Evolutionary conservation across 176 grass and related monocot species (phyloP).

Genomic region (Musa beccarii): DNA sequence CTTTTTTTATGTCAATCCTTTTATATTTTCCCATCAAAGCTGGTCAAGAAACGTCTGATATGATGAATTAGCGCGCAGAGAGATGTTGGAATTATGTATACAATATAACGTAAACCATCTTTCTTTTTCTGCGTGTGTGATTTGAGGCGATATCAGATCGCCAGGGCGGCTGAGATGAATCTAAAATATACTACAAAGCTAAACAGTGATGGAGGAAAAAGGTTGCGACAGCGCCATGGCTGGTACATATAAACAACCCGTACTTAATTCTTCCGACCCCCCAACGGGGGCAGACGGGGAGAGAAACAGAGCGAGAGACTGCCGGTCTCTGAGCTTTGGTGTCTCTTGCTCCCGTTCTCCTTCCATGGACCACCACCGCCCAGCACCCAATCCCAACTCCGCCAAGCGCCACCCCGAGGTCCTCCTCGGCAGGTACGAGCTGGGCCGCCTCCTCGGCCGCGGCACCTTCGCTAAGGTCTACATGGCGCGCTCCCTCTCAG

Average conservation of each 20-base stretch:
- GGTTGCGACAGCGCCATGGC: no score
- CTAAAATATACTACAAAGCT: no score
- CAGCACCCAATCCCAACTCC: constrained; percentile 7
- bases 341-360: not conserved
- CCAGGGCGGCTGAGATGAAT: no score
- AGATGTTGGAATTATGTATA: no score
- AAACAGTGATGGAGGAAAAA: no score
- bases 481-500: constrained; percentile 36
- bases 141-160: no score
- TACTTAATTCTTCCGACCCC: not conserved
- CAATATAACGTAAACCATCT: no score
- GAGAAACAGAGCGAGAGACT: not conserved
- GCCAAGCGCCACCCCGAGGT: constrained; percentile 11
- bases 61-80: no score
- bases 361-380: constrained; percentile 26
- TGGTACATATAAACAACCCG: not conserved
- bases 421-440: constrained; percentile 69
- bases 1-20: no score
- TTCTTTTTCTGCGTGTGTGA: no score
- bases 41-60: no score
- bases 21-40: no score
- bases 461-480: constrained; percentile 95
- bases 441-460: constrained; percentile 48
- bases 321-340: not conserved
- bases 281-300: not conserved